Conservation (phyloP, 129 eudicot species). For the Lonicera japonica region DNA sequence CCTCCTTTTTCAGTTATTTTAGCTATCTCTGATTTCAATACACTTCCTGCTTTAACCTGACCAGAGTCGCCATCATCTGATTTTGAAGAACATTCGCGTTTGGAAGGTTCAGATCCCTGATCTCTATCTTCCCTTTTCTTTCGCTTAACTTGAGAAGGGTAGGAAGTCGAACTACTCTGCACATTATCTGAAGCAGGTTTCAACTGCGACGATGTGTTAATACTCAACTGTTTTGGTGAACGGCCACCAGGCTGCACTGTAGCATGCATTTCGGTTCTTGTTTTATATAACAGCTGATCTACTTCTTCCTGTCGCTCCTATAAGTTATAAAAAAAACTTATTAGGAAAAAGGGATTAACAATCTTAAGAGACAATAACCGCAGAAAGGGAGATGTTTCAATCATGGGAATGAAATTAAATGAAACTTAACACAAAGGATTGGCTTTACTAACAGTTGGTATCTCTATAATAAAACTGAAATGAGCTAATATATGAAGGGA, state of each 20-base stretch:
- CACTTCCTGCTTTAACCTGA: constrained; percentile 20
- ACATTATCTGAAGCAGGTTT: constrained; percentile 52
- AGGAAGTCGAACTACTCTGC: constrained; percentile 30
- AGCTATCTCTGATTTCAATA: constrained; percentile 40
- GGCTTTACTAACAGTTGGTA: constrained; percentile 58
- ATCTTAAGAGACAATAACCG: too few species aligned
- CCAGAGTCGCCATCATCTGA: constrained; percentile 43
- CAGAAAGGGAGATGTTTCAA: too few species aligned
- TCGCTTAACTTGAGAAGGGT: constrained; percentile 44
- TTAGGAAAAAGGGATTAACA: too few species aligned
- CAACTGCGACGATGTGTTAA: constrained; percentile 41
- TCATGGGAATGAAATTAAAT: background rate
- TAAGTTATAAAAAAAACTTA: background rate
- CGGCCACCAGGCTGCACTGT: constrained; percentile 46
- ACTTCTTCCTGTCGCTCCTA: constrained; percentile 57
- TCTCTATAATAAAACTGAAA: constrained; percentile 74
- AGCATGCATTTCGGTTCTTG: constrained; percentile 36
- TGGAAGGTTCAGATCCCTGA: constrained; percentile 34
- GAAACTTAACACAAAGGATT: constrained; percentile 24
- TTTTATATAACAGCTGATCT: constrained; percentile 33
- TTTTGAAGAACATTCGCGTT: constrained; percentile 42
- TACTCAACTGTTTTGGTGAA: constrained; percentile 54
- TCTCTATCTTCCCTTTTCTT: constrained; percentile 54
- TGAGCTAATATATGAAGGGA: constrained; percentile 6
- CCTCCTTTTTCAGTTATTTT: constrained; percentile 54